Evolutionary conservation across 352 stramenopile genomes (phyloP).

Genomic region (Phytophthora pini): DNA sequence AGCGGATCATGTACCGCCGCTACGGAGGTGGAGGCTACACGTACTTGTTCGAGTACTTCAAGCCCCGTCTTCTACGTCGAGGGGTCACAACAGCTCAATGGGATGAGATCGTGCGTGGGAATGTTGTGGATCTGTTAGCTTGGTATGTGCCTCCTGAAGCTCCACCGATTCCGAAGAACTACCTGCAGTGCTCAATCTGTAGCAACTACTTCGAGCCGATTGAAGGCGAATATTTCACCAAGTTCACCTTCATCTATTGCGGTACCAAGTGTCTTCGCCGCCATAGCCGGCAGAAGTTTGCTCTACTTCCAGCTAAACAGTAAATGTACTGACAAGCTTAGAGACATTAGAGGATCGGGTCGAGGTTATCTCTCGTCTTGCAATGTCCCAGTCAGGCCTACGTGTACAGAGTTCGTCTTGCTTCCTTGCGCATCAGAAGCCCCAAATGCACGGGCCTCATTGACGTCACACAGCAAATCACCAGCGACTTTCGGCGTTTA

Average conservation of each 20-base stretch:
- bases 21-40: slow-evolving; percentile 76
- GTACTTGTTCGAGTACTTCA: slow-evolving; percentile 64
- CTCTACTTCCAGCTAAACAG: slow-evolving; percentile 15
- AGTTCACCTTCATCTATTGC: slow-evolving; percentile 86
- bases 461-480: slow-evolving; percentile 31
- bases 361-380: background rate
- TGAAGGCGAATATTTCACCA: slow-evolving; percentile 88
- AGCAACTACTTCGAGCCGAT: slow-evolving; percentile 78
- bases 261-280: slow-evolving; percentile 83
- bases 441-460: background rate
- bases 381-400: background rate
- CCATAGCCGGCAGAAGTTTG: slow-evolving; percentile 70
- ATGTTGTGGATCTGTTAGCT: slow-evolving; percentile 53
- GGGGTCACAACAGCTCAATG: slow-evolving; percentile 49
- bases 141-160: slow-evolving; percentile 70
- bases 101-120: slow-evolving; percentile 48
- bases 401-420: background rate
- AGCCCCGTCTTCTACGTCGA: slow-evolving; percentile 39
- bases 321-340: background rate
- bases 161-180: slow-evolving; percentile 74
- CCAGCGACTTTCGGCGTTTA: slow-evolving; percentile 15
- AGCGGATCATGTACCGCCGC: slow-evolving; percentile 73
- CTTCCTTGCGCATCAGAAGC: slow-evolving; percentile 15
- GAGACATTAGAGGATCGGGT: too few relatives aligned
- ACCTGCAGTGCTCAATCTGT: slow-evolving; percentile 81